These are phyloP conservation scores for Arthrobotrys sinensis DNA, from an alignment of 2,329 filamentous ascomycete species.

Conservation along the genomic window DNA sequence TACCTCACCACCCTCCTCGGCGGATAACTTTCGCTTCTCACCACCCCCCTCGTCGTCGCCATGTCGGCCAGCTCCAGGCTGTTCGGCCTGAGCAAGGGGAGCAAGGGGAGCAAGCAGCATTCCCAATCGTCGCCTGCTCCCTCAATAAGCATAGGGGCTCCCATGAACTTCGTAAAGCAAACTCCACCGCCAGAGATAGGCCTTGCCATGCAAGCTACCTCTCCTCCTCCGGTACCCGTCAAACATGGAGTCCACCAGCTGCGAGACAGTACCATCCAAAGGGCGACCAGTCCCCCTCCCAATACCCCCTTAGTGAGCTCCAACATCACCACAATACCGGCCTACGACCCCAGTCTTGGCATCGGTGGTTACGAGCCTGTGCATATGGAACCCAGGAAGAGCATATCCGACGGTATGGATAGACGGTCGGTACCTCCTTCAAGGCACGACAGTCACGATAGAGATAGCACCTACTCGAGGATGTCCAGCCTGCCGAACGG, in stretches of 20 bases:
- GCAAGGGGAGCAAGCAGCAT: constrained; percentile 48
- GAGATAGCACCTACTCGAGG: constrained; percentile 34
- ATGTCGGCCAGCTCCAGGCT: constrained; percentile 60
- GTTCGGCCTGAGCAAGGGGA: constrained; percentile 56
- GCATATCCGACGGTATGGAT: constrained; percentile 26
- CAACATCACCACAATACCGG: constrained; percentile 56
- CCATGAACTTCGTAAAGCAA: constrained; percentile 45
- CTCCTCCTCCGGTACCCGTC: constrained; percentile 48
- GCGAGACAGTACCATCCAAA: constrained; percentile 33
- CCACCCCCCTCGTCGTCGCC: constrained; percentile 7
- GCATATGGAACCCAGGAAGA: constrained; percentile 35
- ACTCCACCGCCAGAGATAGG: constrained; percentile 40
- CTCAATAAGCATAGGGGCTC: constrained; percentile 48
- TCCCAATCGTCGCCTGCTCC: constrained; percentile 21
- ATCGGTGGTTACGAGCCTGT: constrained; percentile 8
- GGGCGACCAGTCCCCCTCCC: constrained; percentile 46
- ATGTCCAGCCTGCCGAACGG: constrained; percentile 41
- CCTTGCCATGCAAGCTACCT: constrained; percentile 43
- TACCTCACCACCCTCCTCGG: constrained; percentile 18
- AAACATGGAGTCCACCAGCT: constrained; percentile 44
- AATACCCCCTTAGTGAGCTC: constrained; percentile 57
- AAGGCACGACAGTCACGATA: constrained; percentile 23
- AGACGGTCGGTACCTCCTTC: constrained; percentile 46
- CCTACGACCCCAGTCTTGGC: constrained; percentile 45
- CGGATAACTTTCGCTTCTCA: constrained; percentile 31